Evolutionary conservation across 768 basidiomycete species (phyloP).

Genomic region (Fibroporia radiculosa): DNA sequence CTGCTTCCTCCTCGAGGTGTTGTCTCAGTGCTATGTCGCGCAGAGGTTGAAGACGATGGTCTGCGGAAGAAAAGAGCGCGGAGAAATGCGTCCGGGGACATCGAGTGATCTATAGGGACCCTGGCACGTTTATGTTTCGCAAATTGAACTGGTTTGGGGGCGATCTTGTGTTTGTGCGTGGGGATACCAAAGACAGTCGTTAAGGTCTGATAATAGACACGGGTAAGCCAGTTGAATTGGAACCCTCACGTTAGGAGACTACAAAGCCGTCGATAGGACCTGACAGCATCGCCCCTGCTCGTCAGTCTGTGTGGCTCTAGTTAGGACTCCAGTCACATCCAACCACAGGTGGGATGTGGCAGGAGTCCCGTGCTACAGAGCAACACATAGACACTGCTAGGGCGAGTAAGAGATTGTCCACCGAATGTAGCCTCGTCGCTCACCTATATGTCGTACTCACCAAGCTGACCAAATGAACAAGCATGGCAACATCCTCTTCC

Average conservation of each 20-base stretch:
- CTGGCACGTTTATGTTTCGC: conserved; percentile 9
- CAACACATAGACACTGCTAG: too few relatives aligned
- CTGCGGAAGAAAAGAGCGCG: conserved; percentile 19
- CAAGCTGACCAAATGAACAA: conserved; percentile 49
- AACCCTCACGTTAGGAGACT: not conserved
- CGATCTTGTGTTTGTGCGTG: conserved; percentile 50
- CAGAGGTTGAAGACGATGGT: conserved; percentile 8
- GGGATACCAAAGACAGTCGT: conserved; percentile 50
- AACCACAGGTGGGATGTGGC: not conserved
- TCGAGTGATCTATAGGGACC: conserved; percentile 6
- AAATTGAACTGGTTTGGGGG: conserved; percentile 17
- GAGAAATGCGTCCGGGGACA: conserved; percentile 15
- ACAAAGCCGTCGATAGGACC: not conserved
- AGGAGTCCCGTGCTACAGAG: not conserved
- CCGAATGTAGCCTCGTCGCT: not conserved
- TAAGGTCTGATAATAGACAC: conserved; percentile 29
- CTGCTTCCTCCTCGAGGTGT: conserved; percentile 10
- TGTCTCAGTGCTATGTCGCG: conserved; percentile 10
- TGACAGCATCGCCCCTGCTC: not conserved
- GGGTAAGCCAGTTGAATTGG: not conserved
- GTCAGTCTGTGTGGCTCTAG: not conserved
- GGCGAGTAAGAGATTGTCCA: not conserved
- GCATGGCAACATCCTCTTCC: conserved; percentile 56
- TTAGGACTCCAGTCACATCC: not conserved
- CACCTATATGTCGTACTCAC: conserved; percentile 29